phyloP scores from a whole-genome alignment of 208 protist species.

The Trypanosoma grayi region DNA sequence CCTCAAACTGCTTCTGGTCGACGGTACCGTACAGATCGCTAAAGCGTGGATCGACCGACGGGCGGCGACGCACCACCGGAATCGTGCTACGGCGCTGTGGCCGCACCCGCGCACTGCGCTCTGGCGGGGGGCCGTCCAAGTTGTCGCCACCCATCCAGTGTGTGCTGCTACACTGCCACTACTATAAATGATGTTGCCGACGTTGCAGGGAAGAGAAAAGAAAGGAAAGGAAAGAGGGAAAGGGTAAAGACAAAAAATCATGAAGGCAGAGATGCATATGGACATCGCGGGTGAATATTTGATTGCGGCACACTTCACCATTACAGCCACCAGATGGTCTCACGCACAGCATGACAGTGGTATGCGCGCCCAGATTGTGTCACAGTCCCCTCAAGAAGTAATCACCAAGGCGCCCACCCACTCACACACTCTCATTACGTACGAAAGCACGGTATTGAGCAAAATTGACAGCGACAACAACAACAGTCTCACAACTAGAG shows the following conservation, averaged over 20 bases:
- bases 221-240: constrained; percentile 5
- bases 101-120: constrained; percentile 52
- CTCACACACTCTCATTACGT: no score
- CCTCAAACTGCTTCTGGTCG: constrained; percentile 52
- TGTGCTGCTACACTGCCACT: no score
- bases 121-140: constrained; percentile 72
- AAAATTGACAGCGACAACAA: no score
- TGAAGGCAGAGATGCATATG: not conserved
- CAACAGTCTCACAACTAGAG: no score
- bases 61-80: constrained; percentile 3
- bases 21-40: constrained; percentile 57
- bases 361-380: no score
- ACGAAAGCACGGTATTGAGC: no score
- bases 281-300: not conserved
- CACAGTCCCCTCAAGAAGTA: no score
- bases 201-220: constrained; percentile 8
- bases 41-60: constrained; percentile 75
- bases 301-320: no score
- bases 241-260: constrained; percentile 3
- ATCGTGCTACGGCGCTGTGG: constrained; percentile 21
- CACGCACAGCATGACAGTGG: no score
- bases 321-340: no score
- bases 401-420: no score
- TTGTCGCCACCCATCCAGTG: constrained; percentile 21
- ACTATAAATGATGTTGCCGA: not conserved